phyloP scores from a whole-genome alignment of 192 early-diverging fungal genomes.

The Jimgerdemannia flammicorona region DNA sequence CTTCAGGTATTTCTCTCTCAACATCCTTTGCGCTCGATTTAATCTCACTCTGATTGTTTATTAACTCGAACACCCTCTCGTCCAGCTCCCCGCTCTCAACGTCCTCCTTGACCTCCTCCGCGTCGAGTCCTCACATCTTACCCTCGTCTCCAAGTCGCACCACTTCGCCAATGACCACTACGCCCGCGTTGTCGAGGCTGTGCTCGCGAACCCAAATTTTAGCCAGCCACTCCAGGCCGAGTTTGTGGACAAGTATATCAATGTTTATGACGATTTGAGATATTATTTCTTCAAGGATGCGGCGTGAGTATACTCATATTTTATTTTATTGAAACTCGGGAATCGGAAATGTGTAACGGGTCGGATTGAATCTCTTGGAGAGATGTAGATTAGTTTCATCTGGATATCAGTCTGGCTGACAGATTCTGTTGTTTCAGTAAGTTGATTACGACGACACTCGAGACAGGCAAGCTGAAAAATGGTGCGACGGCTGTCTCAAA shows the following conservation, averaged over 20 bases:
- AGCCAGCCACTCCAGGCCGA: conserved; percentile 57
- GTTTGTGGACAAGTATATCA: conserved; percentile 68
- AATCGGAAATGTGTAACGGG: not conserved
- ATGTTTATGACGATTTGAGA: conserved; percentile 81
- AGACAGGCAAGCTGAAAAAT: conserved; percentile 1
- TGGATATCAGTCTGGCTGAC: not conserved
- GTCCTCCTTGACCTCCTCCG: conserved; percentile 68
- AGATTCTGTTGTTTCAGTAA: conserved; percentile 5
- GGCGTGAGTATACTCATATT: conserved; percentile 29
- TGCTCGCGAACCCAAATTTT: conserved; percentile 55
- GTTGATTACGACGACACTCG: conserved; percentile 11
- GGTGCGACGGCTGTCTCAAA: conserved; percentile 2
- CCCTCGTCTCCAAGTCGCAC: conserved; percentile 30
- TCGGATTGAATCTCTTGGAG: not conserved
- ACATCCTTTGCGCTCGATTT: not conserved
- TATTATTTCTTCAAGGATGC: conserved; percentile 77
- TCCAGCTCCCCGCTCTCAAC: conserved; percentile 63
- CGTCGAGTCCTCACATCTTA: conserved; percentile 50
- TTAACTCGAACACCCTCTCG: too few relatives aligned
- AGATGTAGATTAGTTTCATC: not conserved
- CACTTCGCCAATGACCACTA: conserved; percentile 74
- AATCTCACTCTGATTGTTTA: not conserved
- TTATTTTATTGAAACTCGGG: too few relatives aligned
- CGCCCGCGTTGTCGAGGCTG: conserved; percentile 43
- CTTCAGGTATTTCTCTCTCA: conserved; percentile 51